These are phyloP conservation scores for Colletotrichum sp. DNA, from an alignment of 2,329 filamentous ascomycete species.

Conservation along the genomic window DNA sequence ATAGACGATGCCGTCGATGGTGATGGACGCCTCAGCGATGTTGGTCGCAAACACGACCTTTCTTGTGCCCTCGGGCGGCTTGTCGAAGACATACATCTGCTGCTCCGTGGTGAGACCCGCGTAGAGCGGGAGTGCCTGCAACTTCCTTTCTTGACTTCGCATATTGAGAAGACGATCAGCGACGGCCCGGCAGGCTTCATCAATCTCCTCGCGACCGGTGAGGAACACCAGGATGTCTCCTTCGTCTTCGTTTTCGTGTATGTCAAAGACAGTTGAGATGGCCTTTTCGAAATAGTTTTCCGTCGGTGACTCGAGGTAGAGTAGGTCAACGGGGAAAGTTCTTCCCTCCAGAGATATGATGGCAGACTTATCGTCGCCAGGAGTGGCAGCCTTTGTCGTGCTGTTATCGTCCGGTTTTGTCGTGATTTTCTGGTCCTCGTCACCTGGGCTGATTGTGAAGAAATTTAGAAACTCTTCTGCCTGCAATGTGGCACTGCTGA, in stretches of 20 bases:
- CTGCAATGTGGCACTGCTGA: conserved; percentile 93
- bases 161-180: conserved; percentile 24
- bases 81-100: conserved; percentile 94
- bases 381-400: not conserved
- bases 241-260: conserved; percentile 78
- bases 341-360: conserved; percentile 89
- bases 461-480: conserved; percentile 85
- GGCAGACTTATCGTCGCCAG: conserved; percentile 31
- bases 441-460: conserved; percentile 54
- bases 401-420: conserved; percentile 26
- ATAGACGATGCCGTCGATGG: conserved; percentile 89
- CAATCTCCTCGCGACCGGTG: conserved; percentile 93
- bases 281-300: conserved; percentile 89
- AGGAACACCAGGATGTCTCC: conserved; percentile 93
- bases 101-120: conserved; percentile 88
- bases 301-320: conserved; percentile 78
- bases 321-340: conserved; percentile 85
- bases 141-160: conserved; percentile 50
- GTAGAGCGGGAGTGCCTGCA: conserved; percentile 82
- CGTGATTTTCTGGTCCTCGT: conserved; percentile 24
- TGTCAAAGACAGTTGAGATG: conserved; percentile 83
- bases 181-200: conserved; percentile 78
- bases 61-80: conserved; percentile 77
- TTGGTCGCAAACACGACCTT: conserved; percentile 96
- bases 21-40: conserved; percentile 95